Base-by-base conservation (phyloP, 805 yeast species). In the Starmerella asiatica region DNA sequence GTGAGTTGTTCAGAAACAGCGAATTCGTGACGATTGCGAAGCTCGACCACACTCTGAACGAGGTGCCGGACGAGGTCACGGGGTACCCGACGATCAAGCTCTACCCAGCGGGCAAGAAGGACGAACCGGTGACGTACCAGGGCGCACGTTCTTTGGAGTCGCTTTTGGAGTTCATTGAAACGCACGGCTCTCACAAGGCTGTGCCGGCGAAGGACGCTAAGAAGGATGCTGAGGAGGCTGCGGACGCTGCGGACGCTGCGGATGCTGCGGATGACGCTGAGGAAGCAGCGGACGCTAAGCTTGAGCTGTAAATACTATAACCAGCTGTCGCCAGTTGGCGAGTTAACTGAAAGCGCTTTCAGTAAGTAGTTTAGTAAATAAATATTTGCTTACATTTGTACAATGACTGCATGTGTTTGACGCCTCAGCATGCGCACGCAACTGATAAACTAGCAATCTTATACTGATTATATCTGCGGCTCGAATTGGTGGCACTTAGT, bases 61-160 rank as follows among this genome's bases (percentile, higher is more conserved):
- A 91, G 60, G 83, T 88, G 45, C 78, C 75, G 43, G 79, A 81
- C 50, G 49, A 50, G 33, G 76, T 91, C 52, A 66, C 71, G 48
- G 95, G 96, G 42, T 91, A 82, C 71, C 98, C 98, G 64, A 88
- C 96, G 41, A 66, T 91, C 53, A 71, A 79, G 57, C 70, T 88
- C 43, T 91, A 76, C 70, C 95, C 94, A 55, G 97, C 94, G 48
- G 80, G 81, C 47, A 73, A 75, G 56, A 72, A 76, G 59, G 62
- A 70, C 35, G 67, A 69, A 44, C 85, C 88, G 43, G 60, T 85
- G 44, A 63, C 67, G 29, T 86, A 68, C 65, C 64, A 68, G 42
- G 81, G 84, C 46, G 65, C 70, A 36, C 83, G 97, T 70, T 77
- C 77, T 36, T 62, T 83, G 41, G 84, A 79, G 53, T 64, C 69